Evolutionary conservation across 2,329 filamentous ascomycete genomes (phyloP).

Genomic region (Macroventuria anomochaeta): DNA sequence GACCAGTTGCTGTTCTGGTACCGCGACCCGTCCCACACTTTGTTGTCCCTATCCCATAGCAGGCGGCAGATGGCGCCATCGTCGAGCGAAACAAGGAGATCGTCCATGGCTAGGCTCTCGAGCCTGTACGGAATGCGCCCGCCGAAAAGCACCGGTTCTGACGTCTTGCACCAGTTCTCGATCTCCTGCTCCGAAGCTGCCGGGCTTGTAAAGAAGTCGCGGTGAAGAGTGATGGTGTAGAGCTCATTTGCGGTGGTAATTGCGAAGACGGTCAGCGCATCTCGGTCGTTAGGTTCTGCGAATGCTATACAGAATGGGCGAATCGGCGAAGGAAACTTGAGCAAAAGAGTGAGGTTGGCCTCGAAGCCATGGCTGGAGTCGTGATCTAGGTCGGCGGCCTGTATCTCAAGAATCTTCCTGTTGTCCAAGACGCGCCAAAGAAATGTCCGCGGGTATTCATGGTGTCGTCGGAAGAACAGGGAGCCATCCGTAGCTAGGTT

Average conservation of each 20-base stretch:
- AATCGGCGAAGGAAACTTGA: conserved; percentile 77
- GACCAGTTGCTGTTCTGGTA: conserved; percentile 79
- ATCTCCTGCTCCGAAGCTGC: conserved; percentile 74
- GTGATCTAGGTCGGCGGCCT: conserved; percentile 79
- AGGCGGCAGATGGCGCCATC: conserved; percentile 79
- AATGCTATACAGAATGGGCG: conserved; percentile 80
- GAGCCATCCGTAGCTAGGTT: conserved; percentile 77
- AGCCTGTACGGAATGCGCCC: conserved; percentile 84
- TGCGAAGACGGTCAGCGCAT: conserved; percentile 79
- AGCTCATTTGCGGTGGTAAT: conserved; percentile 80
- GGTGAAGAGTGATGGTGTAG: conserved; percentile 81
- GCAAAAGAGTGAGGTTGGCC: conserved; percentile 75
- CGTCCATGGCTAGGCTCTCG: conserved; percentile 73
- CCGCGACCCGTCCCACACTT: conserved; percentile 71
- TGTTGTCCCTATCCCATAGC: conserved; percentile 38
- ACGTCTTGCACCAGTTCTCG: conserved; percentile 78
- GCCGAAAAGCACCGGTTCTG: conserved; percentile 72
- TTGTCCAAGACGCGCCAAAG: conserved; percentile 89
- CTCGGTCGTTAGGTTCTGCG: conserved; percentile 77
- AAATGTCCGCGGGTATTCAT: conserved; percentile 80
- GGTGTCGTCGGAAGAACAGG: conserved; percentile 81
- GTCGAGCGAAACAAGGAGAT: conserved; percentile 80
- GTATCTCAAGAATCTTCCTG: conserved; percentile 79
- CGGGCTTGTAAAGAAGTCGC: conserved; percentile 78
- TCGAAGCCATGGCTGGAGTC: conserved; percentile 67